Base-by-base conservation (phyloP, 2,329 filamentous ascomycete species). In the Ophiostoma ulmi region DNA sequence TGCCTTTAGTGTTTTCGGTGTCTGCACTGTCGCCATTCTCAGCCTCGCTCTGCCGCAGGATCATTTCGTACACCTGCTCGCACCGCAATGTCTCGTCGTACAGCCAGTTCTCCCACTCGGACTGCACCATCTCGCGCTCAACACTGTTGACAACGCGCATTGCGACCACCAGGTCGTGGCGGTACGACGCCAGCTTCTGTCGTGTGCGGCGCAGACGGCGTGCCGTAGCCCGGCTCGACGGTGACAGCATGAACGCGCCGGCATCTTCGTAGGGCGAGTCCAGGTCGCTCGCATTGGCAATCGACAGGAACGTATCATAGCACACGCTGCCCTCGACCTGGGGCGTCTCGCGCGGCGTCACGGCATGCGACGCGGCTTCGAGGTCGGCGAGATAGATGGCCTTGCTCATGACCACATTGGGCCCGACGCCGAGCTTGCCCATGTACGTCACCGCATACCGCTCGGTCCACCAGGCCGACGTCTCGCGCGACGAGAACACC, bases 21-120 rank as follows among this genome's bases (percentile, higher is more conserved):
- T 67, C 70, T 68, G 71, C 73, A 64, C 74, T 73, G 4, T 14
- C 48, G 41, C 70, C 69, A 35, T 58, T 41, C 5, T 72, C 68
- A 14, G 69, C 71, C 17, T 65, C 68, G 17, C 70, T 70, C 17
- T 65, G 20, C 20, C 36, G 63, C 52, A 35, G 36, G 8, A 90
- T 78, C 76, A 85, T 79, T 41, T 77, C 77, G 36, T 82, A 80
- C 6, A 87, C 82, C 76, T 90, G 86, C 71, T 87, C 87, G 78
- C 95, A 99, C 67, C 91, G 87, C 44, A 84, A 80, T 74, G 88
- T 90, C 81, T 99, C 95, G 74, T 92, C 90, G 3, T 86, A 80
- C 39, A 98, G 85, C 94, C 94, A 99, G 74, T 92, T 91, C 81
- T 97, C 94, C 90, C 93, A 99, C 79, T 97, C 94, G 0, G 91